These are phyloP conservation scores for Cucurbita argyrosperma DNA, from an alignment of 306 rosid species.

Conservation along the genomic window DNA sequence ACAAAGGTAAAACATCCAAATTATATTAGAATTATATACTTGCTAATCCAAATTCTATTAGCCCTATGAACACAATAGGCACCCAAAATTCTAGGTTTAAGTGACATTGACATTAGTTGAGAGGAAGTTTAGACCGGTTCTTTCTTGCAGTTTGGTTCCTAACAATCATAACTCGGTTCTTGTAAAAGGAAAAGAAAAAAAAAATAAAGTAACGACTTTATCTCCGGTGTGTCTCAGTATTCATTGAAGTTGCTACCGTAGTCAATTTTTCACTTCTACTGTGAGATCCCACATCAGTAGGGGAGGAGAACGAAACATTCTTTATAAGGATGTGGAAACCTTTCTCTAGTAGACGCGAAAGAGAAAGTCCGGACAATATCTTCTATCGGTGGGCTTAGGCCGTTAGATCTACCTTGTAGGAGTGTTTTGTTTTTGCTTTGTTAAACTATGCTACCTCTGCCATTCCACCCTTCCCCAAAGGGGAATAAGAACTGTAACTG, in stretches of 20 bases:
- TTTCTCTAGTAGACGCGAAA: too few relatives aligned
- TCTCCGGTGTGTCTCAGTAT: not conserved
- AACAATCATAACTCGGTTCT: not conserved
- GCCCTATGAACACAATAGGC: not conserved
- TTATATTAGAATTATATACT: not conserved
- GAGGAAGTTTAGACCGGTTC: not conserved
- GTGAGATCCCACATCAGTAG: too few relatives aligned
- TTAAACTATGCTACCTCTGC: not conserved
- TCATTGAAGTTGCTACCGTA: not conserved
- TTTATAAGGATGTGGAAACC: too few relatives aligned
- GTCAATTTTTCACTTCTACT: not conserved
- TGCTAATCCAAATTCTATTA: not conserved
- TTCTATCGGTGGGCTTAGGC: too few relatives aligned
- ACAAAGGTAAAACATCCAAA: constrained; percentile 43
- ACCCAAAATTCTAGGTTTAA: not conserved
- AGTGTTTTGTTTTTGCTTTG: not conserved
- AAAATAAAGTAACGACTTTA: not conserved
- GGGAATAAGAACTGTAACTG: too few relatives aligned
- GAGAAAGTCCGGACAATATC: too few relatives aligned
- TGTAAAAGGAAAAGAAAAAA: not conserved
- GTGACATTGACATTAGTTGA: not conserved
- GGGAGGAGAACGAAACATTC: too few relatives aligned
- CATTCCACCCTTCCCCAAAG: not conserved
- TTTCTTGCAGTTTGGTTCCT: not conserved
- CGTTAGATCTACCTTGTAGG: not conserved